These are phyloP conservation scores for Paraphoma sp. DNA, from an alignment of 2,329 filamentous ascomycete genomes.

Conservation along the genomic window DNA sequence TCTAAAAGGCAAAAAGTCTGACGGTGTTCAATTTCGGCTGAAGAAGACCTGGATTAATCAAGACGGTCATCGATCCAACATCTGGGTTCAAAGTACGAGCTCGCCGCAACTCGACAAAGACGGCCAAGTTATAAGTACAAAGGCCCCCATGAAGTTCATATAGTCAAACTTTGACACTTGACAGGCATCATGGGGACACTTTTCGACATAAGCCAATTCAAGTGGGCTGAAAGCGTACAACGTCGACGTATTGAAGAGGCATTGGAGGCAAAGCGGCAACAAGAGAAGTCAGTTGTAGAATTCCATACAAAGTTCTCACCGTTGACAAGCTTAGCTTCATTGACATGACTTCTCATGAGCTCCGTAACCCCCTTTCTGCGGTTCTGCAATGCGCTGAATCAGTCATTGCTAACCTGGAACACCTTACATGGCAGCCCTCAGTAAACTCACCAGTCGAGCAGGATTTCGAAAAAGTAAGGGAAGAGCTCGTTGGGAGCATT, in stretches of 20 bases:
- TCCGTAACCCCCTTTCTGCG: conserved; percentile 40
- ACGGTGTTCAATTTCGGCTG: conserved; percentile 29
- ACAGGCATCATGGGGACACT: conserved; percentile 42
- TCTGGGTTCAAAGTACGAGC: conserved; percentile 36
- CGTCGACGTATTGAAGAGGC: conserved; percentile 42
- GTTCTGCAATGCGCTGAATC: conserved; percentile 53
- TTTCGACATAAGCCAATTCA: conserved; percentile 47
- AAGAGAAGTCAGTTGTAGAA: conserved; percentile 34
- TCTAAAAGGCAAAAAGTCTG: conserved; percentile 19
- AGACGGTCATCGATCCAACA: conserved; percentile 28
- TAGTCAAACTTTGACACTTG: too few species aligned
- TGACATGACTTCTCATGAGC: conserved; percentile 48
- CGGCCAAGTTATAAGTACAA: conserved; percentile 30
- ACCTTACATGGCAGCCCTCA: conserved; percentile 11
- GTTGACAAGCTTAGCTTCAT: conserved; percentile 31
- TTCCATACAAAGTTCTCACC: neutral
- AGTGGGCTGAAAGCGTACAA: conserved; percentile 47
- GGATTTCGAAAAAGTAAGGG: conserved; percentile 20
- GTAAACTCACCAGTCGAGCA: neutral
- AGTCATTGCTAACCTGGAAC: conserved; percentile 43
- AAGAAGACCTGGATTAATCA: conserved; percentile 38
- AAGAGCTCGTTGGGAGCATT: conserved; percentile 30
- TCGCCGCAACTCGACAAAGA: conserved; percentile 29
- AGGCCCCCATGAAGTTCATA: too few species aligned
- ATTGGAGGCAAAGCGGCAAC: conserved; percentile 45